Conservation (phyloP, 139 green algal genomes). For the Chlorella sorokiniana region DNA sequence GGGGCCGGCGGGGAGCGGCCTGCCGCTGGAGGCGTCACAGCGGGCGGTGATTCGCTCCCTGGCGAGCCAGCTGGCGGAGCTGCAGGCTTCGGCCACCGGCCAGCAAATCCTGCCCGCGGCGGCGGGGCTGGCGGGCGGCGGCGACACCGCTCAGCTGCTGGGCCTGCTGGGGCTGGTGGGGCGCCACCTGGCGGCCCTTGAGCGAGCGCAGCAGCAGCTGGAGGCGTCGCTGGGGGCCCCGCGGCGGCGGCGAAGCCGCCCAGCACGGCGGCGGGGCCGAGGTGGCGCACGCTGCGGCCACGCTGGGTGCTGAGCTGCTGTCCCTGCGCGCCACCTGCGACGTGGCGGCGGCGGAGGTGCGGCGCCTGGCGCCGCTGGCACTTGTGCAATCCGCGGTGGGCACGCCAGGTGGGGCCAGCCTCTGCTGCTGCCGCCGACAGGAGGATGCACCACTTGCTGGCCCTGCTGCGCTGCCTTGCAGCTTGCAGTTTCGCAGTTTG, state of each 20-base stretch:
- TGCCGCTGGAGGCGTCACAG: constrained; percentile 39
- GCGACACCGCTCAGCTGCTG: background rate
- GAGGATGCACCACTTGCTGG: no score
- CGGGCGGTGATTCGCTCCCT: constrained; percentile 45
- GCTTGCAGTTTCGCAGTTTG: no score
- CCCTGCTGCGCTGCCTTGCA: no score
- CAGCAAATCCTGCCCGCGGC: background rate
- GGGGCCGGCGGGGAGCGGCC: background rate
- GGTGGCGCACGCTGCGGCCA: constrained; percentile 14
- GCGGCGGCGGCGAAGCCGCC: background rate
- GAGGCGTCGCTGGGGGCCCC: background rate
- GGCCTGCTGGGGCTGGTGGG: constrained; percentile 43
- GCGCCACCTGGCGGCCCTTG: constrained; percentile 33
- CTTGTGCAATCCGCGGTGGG: background rate
- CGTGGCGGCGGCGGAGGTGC: constrained; percentile 23
- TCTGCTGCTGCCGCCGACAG: no score
- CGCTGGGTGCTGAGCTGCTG: constrained; percentile 31
- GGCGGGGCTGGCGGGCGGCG: background rate
- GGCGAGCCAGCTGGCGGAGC: constrained; percentile 16
- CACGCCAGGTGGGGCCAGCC: no score
- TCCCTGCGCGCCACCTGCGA: constrained; percentile 33
- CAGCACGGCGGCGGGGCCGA: background rate
- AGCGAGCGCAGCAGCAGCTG: constrained; percentile 18
- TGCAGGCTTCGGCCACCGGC: constrained; percentile 2
- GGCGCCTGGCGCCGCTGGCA: background rate